Base-by-base conservation (phyloP, 495 filamentous ascomycete genomes). In the Collariella sp. region DNA sequence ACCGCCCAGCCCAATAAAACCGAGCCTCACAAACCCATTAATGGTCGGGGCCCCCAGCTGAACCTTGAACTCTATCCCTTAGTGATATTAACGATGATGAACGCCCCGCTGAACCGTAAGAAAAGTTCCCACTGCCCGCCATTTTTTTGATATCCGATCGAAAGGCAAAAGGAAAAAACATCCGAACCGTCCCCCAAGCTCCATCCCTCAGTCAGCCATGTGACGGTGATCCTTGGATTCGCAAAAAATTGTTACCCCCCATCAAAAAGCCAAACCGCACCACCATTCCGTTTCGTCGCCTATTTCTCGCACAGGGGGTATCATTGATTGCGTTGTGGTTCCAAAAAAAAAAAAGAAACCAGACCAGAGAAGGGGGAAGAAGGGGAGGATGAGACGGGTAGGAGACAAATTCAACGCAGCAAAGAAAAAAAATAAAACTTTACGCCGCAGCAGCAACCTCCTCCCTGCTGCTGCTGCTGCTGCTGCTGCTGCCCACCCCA, bases 401-500 rank as follows among this genome's bases (percentile, higher is more conserved):
- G 10, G 22, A 47, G 40, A 43, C 3, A 50, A 49, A 36, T 20
- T 7, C 9, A 12, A 4, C 9, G 5, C n/a, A 19, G 18, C 22
- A 42, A 36, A 38, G 13, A 16, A 13, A 15, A 22, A 11, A 12
- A 29, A 24, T 11, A 42, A 24, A 49, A 47, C 2, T 20, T 46
- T 48, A 58, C 4, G 50, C 49, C 45, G 41, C 41, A 44, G 47
- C 55, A 38, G 33, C 48, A 18, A 42, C 20, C 23, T 33, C 57
- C 51, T 55, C 60, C 19, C 35, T 7, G 64, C 63, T 22, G 65
- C 62, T 11, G 26, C 26, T 65, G 68, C 29, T 78, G n/a, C 35
- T 7, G 64, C 63, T 22, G 65, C 62, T 11, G 26, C 26, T 65
- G 68, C 29, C 78, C n/a, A n/a, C 79, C 45, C 83, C 83, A 52